These are phyloP conservation scores for Coniferiporia sulphurascens DNA, from an alignment of 1,284 basidiomycete species.

Conservation along the genomic window DNA sequence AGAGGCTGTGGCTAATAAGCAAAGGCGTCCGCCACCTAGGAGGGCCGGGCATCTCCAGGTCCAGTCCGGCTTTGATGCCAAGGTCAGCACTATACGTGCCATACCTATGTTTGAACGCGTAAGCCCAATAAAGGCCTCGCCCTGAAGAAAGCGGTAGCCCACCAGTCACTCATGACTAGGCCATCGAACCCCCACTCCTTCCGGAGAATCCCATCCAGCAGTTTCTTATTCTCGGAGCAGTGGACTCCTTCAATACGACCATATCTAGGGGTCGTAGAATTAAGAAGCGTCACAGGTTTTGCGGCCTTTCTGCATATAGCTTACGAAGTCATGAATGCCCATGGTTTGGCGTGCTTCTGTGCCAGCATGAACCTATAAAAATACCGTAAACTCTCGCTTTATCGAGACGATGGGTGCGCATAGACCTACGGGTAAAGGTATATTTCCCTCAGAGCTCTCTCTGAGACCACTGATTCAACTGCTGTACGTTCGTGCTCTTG, in stretches of 20 bases:
- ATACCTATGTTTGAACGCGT: slow-evolving; percentile 35
- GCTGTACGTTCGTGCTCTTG: slow-evolving; percentile 63
- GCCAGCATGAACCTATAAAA: slow-evolving; percentile 56
- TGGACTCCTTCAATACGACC: slow-evolving; percentile 60
- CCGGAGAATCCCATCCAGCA: slow-evolving; percentile 56
- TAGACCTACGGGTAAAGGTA: slow-evolving; percentile 61
- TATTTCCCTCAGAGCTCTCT: slow-evolving; percentile 62
- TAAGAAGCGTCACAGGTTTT: not conserved
- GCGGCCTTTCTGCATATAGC: slow-evolving; percentile 15
- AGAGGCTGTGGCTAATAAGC: slow-evolving; percentile 52
- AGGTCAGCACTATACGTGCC: slow-evolving; percentile 58
- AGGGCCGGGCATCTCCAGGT: slow-evolving; percentile 68
- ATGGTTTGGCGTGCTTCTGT: slow-evolving; percentile 53
- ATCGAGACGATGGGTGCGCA: not conserved
- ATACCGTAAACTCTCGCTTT: not conserved
- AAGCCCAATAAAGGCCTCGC: slow-evolving; percentile 2
- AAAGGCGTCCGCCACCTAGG: slow-evolving; percentile 55
- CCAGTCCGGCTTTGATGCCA: slow-evolving; percentile 60
- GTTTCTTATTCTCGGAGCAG: slow-evolving; percentile 51
- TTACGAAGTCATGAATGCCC: slow-evolving; percentile 61
- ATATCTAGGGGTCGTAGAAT: slow-evolving; percentile 38
- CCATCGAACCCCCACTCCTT: slow-evolving; percentile 67
- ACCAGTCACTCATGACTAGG: slow-evolving; percentile 66
- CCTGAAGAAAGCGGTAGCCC: slow-evolving; percentile 12
- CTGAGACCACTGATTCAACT: slow-evolving; percentile 56